Evolutionary conservation across 2,329 filamentous ascomycete species (phyloP).

Genomic region (Aureobasidium namibiae): DNA sequence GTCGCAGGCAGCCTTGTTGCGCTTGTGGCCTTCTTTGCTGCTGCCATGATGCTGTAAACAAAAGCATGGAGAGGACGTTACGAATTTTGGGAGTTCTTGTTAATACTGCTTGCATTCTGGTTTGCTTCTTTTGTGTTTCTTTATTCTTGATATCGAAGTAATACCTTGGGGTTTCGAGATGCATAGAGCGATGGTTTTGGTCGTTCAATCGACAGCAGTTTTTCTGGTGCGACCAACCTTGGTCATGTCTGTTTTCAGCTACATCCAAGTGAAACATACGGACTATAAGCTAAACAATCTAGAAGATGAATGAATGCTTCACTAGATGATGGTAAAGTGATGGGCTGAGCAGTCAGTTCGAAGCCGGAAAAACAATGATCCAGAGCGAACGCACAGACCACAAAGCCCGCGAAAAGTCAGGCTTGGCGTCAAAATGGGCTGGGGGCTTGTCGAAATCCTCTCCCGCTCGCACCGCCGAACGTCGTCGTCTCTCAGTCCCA

Average conservation of each 20-base stretch:
- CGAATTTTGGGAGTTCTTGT: constrained; percentile 7
- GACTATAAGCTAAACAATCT: too few relatives aligned
- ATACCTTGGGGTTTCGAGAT: background rate
- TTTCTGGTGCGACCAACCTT: background rate
- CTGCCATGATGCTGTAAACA: constrained; percentile 26
- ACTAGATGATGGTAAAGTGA: background rate
- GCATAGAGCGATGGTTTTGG: background rate
- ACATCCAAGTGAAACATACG: background rate
- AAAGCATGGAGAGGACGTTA: background rate
- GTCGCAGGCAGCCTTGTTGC: constrained; percentile 30
- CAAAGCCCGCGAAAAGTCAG: background rate
- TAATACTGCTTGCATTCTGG: background rate
- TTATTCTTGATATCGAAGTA: background rate
- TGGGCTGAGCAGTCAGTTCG: background rate
- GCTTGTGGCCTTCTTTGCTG: constrained; percentile 29
- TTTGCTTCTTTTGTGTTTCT: constrained; percentile 3
- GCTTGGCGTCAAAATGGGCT: constrained; percentile 7
- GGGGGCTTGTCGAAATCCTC: constrained; percentile 6
- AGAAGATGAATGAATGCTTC: too few relatives aligned
- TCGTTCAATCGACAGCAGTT: background rate
- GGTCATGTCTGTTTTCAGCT: background rate
- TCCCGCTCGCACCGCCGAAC: constrained; percentile 1
- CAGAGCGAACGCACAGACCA: background rate
- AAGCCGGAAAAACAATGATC: background rate
- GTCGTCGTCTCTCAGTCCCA: constrained; percentile 11